These are phyloP conservation scores for Lipomyces spencermartinsiae DNA, from an alignment of 805 yeast genomes.

Conservation along the genomic window DNA sequence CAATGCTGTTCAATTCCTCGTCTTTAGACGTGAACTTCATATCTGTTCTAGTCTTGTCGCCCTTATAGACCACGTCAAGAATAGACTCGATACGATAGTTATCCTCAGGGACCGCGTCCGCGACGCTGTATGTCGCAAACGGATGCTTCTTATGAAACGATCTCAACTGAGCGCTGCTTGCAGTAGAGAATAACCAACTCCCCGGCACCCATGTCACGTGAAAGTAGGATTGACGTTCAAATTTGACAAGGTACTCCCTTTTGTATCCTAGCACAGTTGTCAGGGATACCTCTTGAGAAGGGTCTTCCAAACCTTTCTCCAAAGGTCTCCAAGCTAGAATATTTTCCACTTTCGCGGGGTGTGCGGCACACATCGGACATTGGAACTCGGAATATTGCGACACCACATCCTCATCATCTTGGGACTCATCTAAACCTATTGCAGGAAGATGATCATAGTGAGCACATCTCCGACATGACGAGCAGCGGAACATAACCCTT, in stretches of 20 bases:
- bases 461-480: constrained; percentile 20
- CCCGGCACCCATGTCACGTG: constrained; percentile 31
- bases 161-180: neutral
- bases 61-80: constrained; percentile 22
- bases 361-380: constrained; percentile 21
- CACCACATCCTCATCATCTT: constrained; percentile 2
- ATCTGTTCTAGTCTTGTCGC: constrained; percentile 1
- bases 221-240: constrained; percentile 29
- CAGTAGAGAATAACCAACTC: constrained; percentile 25
- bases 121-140: constrained; percentile 6
- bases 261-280: constrained; percentile 16
- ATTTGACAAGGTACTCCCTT: constrained; percentile 34
- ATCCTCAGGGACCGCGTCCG: constrained; percentile 21
- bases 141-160: constrained; percentile 23
- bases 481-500: constrained; percentile 31
- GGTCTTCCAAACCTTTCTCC: neutral
- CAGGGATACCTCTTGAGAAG: constrained; percentile 1
- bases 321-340: constrained; percentile 34
- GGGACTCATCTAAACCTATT: neutral
- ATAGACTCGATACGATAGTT: constrained; percentile 22
- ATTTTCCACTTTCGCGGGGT: constrained; percentile 16
- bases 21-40: constrained; percentile 21
- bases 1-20: constrained; percentile 22
- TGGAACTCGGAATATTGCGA: constrained; percentile 6
- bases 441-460: constrained; percentile 22